phyloP scores from a whole-genome alignment of 2,329 filamentous ascomycete genomes.

The Sclerotiophoma versabilis region DNA sequence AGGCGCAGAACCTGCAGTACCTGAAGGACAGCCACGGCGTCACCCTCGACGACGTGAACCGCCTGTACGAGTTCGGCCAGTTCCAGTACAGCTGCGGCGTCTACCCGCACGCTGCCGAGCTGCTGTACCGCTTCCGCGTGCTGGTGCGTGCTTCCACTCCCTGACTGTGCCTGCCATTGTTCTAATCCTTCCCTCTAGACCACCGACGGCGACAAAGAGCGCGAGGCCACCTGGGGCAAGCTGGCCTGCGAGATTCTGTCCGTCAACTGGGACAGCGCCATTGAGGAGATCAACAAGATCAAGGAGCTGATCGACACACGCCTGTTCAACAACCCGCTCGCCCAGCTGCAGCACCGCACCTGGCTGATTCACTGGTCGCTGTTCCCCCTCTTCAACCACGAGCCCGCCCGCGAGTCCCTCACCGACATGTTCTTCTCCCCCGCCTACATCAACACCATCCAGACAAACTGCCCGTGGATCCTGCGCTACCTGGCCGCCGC shows the following conservation, averaged over 20 bases:
- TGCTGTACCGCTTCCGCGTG: conserved; percentile 97
- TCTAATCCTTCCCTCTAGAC: conserved; percentile 58
- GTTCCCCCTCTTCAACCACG: conserved; percentile 99
- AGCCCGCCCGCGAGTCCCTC: conserved; percentile 85
- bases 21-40: conserved; percentile 96
- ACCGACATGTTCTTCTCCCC: conserved; percentile 97
- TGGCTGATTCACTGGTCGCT: conserved; percentile 98
- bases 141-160: conserved; percentile 56
- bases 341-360: conserved; percentile 93
- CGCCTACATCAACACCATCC: conserved; percentile 98
- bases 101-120: conserved; percentile 87
- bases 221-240: conserved; percentile 96
- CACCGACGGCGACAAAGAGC: conserved; percentile 97
- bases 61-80: conserved; percentile 92
- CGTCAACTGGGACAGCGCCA: conserved; percentile 89
- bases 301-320: conserved; percentile 85
- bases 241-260: conserved; percentile 94
- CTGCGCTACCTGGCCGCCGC: conserved; percentile 92
- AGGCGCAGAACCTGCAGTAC: conserved; percentile 98
- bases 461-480: conserved; percentile 96
- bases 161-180: neutral
- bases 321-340: conserved; percentile 94
- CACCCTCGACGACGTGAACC: conserved; percentile 93
- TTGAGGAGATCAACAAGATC: conserved; percentile 70
- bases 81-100: conserved; percentile 98